phyloP scores from a whole-genome alignment of 2,329 filamentous ascomycete species.

The Trichophyton verrucosum region DNA sequence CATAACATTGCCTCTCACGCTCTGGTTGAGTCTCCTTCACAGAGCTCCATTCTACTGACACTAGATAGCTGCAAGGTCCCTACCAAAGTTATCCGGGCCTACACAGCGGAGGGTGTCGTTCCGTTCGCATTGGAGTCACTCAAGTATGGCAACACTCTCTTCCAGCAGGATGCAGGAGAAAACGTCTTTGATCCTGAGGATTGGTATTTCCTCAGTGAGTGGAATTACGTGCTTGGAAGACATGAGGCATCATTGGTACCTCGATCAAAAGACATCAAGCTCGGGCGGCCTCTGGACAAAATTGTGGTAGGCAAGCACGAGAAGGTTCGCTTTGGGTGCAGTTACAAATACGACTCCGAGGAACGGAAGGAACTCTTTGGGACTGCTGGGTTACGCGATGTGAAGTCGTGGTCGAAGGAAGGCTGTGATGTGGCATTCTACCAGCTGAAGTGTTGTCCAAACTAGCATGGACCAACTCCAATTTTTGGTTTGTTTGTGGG shows the following conservation, averaged over 20 bases:
- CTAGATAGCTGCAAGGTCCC: constrained; percentile 1
- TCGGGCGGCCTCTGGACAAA: background rate
- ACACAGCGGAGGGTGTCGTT: background rate
- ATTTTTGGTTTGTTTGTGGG: background rate
- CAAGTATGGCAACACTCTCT: background rate
- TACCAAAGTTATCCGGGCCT: background rate
- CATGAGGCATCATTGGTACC: background rate
- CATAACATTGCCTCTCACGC: background rate
- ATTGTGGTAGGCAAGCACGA: background rate
- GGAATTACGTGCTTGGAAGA: constrained; percentile 1
- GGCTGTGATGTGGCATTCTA: constrained; percentile 2
- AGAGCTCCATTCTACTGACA: background rate
- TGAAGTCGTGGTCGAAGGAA: background rate
- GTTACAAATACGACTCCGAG: background rate
- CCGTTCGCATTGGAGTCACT: background rate
- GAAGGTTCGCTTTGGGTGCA: background rate
- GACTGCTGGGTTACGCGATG: background rate
- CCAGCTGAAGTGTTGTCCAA: background rate
- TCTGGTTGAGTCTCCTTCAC: background rate
- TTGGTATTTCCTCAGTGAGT: background rate
- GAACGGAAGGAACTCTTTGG: constrained; percentile 6
- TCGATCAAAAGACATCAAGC: background rate
- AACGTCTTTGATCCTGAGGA: background rate
- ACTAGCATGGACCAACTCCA: background rate
- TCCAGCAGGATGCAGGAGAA: background rate